Evolutionary conservation across 495 filamentous ascomycete species (phyloP).

Genomic region (Geoglossum glabrum): DNA sequence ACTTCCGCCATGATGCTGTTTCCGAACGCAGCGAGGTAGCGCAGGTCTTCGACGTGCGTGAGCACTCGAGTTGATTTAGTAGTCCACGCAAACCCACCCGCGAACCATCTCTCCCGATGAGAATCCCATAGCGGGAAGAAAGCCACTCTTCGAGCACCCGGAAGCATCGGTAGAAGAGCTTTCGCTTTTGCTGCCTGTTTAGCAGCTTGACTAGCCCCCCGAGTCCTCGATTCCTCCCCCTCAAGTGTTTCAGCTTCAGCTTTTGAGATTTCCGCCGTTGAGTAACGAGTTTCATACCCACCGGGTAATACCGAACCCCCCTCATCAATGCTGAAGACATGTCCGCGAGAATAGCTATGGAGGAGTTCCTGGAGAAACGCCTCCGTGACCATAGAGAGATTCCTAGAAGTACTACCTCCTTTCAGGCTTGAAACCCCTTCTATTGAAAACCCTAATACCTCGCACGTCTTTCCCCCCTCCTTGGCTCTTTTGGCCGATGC

Average conservation of each 20-base stretch:
- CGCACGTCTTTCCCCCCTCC: neutral
- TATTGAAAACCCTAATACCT: conserved; percentile 10
- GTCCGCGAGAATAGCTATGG: conserved; percentile 20
- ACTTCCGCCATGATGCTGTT: conserved; percentile 41
- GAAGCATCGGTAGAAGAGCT: conserved; percentile 26
- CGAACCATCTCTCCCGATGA: conserved; percentile 45
- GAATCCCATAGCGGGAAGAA: conserved; percentile 55
- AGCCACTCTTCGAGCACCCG: conserved; percentile 29
- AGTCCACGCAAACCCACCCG: conserved; percentile 46
- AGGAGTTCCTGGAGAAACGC: conserved; percentile 18
- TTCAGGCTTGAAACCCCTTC: conserved; percentile 11
- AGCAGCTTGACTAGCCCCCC: conserved; percentile 12
- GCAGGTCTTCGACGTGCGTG: conserved; percentile 29
- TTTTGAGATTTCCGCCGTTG: conserved; percentile 18
- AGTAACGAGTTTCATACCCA: neutral
- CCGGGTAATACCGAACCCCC: neutral
- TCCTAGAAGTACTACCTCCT: neutral
- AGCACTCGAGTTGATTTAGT: conserved; percentile 24
- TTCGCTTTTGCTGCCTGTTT: conserved; percentile 21
- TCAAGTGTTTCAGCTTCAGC: neutral
- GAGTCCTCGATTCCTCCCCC: conserved; percentile 6
- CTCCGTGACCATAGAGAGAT: conserved; percentile 16
- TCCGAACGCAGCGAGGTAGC: conserved; percentile 35
- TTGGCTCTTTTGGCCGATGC: neutral
- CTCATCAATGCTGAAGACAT: conserved; percentile 18